Evolutionary conservation across 768 basidiomycete genomes (phyloP).

Genomic region (Suillus clintonianus): DNA sequence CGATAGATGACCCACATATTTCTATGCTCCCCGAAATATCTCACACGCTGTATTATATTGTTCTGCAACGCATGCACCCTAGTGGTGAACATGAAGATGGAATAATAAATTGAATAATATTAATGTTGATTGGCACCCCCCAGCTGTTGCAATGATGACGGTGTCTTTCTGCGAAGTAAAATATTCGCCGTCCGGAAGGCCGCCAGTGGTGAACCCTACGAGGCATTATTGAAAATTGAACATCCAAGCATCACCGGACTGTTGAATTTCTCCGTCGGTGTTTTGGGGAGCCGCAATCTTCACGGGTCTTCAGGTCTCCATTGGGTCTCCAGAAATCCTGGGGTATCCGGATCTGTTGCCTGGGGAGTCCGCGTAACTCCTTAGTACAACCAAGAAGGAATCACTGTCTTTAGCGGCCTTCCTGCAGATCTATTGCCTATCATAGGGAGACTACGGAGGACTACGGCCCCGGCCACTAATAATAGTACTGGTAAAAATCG

Average conservation of each 20-base stretch:
- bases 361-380: neutral
- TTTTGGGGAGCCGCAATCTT: neutral
- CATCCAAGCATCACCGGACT: neutral
- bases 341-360: neutral
- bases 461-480: neutral
- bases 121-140: neutral
- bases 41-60: neutral
- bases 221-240: neutral
- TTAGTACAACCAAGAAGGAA: neutral
- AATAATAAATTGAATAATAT: neutral
- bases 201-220: neutral
- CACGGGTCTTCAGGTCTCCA: neutral
- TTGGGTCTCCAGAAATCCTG: neutral
- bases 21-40: neutral
- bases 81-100: neutral
- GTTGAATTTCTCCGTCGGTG: neutral
- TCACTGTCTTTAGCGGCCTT: neutral
- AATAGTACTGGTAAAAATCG: neutral
- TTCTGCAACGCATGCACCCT: neutral
- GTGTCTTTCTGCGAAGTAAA: neutral
- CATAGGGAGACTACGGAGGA: neutral
- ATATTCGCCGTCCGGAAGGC: neutral
- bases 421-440: neutral
- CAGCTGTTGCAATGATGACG: neutral
- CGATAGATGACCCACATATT: neutral